Conservation (phyloP, 2,329 filamentous ascomycete species). For the Zasmidium cellare region DNA sequence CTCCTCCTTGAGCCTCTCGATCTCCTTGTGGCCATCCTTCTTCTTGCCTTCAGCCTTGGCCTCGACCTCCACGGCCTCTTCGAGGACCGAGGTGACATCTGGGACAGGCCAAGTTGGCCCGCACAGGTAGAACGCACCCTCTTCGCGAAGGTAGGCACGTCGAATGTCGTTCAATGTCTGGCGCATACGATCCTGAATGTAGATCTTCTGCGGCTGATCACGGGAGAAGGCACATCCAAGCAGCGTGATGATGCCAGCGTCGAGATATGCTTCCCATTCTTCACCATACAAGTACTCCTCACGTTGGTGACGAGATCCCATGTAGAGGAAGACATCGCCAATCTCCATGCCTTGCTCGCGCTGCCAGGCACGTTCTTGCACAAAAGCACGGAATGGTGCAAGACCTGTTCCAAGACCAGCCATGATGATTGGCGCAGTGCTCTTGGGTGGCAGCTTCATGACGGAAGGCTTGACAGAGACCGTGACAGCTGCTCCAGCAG, state of each 20-base stretch:
- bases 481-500: conserved; percentile 75
- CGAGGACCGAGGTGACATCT: conserved; percentile 88
- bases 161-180: conserved; percentile 80
- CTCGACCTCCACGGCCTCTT: conserved; percentile 84
- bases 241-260: conserved; percentile 90
- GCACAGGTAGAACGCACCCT: conserved; percentile 95
- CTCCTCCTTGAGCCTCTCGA: conserved; percentile 95
- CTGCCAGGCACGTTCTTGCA: conserved; percentile 97
- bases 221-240: conserved; percentile 92
- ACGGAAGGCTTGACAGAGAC: conserved; percentile 96
- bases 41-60: conserved; percentile 56
- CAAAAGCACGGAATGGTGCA: conserved; percentile 97
- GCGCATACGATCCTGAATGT: conserved; percentile 98
- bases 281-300: conserved; percentile 99
- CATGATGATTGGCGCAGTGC: conserved; percentile 96
- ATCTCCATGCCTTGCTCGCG: conserved; percentile 97
- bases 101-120: conserved; percentile 98
- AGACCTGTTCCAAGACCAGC: conserved; percentile 97
- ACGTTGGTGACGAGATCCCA: conserved; percentile 93
- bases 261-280: conserved; percentile 98
- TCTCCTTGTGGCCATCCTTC: conserved; percentile 63
- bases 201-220: conserved; percentile 97
- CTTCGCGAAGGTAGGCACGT: conserved; percentile 80
- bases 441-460: conserved; percentile 91
- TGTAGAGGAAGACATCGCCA: conserved; percentile 89